Conservation (phyloP, 177 flowering plant species). For the Vitis hybrid region DNA sequence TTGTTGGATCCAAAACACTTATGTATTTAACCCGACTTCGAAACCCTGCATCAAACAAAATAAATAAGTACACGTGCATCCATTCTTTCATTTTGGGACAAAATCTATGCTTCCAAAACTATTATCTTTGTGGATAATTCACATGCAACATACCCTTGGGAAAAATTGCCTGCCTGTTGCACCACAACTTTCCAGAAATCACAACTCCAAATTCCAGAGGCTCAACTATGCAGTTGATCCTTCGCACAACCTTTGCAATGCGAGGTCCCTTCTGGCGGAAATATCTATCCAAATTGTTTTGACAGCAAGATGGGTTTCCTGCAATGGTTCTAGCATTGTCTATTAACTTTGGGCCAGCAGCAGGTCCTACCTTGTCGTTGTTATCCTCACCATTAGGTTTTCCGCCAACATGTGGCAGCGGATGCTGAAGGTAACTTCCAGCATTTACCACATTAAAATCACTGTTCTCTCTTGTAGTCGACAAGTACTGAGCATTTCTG, state of each 20-base stretch:
- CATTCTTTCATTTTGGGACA: neutral
- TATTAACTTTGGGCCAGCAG: conserved; percentile 22
- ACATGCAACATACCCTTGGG: conserved; percentile 69
- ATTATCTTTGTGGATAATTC: neutral
- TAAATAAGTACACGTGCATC: conserved; percentile 4
- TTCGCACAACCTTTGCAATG: conserved; percentile 77
- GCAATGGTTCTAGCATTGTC: conserved; percentile 27
- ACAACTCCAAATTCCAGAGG: conserved; percentile 74
- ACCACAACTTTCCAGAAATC: conserved; percentile 72
- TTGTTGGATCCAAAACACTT: conserved; percentile 71
- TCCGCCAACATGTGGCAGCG: conserved; percentile 23
- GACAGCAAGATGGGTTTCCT: conserved; percentile 38
- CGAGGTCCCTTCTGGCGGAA: conserved; percentile 86
- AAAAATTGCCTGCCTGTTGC: conserved; percentile 70
- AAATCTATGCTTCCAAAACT: neutral
- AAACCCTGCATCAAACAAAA: conserved; percentile 63
- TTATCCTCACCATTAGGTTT: conserved; percentile 29
- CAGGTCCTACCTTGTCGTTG: conserved; percentile 24
- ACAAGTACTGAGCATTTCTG: conserved; percentile 16
- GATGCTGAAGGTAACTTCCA: conserved; percentile 16
- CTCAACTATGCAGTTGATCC: conserved; percentile 75
- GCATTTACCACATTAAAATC: conserved; percentile 16
- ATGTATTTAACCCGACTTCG: conserved; percentile 81
- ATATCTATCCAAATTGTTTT: conserved; percentile 50
- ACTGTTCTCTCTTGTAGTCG: conserved; percentile 15